Evolutionary conservation across 2,329 filamentous ascomycete species (phyloP).

Genomic region (Xylariaceae sp.): DNA sequence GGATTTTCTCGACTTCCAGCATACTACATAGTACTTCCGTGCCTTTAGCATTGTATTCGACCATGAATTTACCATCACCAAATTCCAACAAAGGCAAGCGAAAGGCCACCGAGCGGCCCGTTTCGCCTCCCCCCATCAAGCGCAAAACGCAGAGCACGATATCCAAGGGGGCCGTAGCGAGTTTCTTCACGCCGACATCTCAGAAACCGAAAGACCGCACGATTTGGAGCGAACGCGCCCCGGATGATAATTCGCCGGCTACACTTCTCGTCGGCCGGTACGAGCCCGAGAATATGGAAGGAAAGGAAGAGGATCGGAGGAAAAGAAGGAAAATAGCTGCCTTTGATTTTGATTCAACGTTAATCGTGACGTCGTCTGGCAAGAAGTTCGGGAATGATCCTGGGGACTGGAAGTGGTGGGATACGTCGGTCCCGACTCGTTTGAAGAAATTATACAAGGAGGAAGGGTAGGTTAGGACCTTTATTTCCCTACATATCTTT

Average conservation of each 20-base stretch:
- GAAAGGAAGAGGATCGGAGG: conserved; percentile 30
- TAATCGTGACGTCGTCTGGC: conserved; percentile 81
- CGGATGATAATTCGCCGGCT: conserved; percentile 53
- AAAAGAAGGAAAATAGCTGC: conserved; percentile 69
- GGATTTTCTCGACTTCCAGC: background rate
- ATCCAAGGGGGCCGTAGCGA: conserved; percentile 71
- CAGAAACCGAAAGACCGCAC: conserved; percentile 82
- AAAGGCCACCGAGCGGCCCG: conserved; percentile 46
- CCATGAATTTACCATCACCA: conserved; percentile 26
- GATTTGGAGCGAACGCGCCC: conserved; percentile 72
- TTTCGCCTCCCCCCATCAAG: conserved; percentile 62
- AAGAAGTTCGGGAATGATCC: conserved; percentile 76
- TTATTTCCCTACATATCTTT: background rate
- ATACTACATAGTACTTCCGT: background rate
- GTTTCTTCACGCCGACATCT: conserved; percentile 87
- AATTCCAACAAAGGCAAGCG: conserved; percentile 31
- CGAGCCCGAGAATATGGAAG: conserved; percentile 50
- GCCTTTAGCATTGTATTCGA: background rate
- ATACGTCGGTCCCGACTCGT: conserved; percentile 69
- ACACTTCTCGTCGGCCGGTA: conserved; percentile 81
- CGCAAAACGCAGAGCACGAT: conserved; percentile 59
- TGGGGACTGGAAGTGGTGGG: conserved; percentile 95
- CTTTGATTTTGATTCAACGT: conserved; percentile 84
- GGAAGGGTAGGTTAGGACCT: conserved; percentile 62
- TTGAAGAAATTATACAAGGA: conserved; percentile 70